Evolutionary conservation across 352 stramenopile genomes (phyloP).

Genomic region (Plasmopara halstedii): DNA sequence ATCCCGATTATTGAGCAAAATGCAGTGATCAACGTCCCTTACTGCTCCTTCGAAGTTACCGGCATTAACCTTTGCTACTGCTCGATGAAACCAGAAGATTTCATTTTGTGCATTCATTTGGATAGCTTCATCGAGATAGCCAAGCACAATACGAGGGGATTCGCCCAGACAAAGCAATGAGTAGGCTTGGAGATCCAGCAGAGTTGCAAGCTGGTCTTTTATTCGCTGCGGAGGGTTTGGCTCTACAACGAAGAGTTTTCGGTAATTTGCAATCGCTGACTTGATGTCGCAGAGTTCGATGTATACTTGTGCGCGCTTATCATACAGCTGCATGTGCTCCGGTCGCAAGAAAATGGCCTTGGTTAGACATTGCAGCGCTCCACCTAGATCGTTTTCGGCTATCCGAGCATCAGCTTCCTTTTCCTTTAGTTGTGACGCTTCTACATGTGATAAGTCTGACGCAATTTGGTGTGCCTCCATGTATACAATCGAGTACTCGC

Average conservation of each 20-base stretch:
- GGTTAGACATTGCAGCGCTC: conserved; percentile 47
- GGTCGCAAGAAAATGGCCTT: conserved; percentile 74
- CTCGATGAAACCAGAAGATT: conserved; percentile 71
- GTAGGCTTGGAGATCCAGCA: conserved; percentile 68
- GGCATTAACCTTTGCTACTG: conserved; percentile 55
- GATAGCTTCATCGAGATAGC: conserved; percentile 70
- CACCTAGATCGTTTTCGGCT: conserved; percentile 28
- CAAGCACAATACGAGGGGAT: conserved; percentile 42
- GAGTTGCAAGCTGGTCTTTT: conserved; percentile 65
- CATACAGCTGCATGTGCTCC: conserved; percentile 40
- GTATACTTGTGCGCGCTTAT: conserved; percentile 63
- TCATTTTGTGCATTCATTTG: conserved; percentile 62
- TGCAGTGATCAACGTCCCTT: conserved; percentile 71
- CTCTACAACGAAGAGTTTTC: conserved; percentile 61
- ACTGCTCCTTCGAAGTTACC: conserved; percentile 64
- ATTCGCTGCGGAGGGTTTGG: conserved; percentile 47
- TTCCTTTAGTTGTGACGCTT: conserved; percentile 41
- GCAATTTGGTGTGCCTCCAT: conserved; percentile 10
- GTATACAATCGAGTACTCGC: not conserved
- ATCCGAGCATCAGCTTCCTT: conserved; percentile 35
- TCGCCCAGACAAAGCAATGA: conserved; percentile 54
- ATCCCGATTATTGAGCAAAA: conserved; percentile 63
- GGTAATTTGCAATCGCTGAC: conserved; percentile 72
- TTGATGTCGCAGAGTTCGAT: conserved; percentile 70
- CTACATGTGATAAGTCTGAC: conserved; percentile 35